These are phyloP conservation scores for Dactylonectria estremocensis DNA, from an alignment of 2,329 filamentous ascomycete species.

Conservation along the genomic window DNA sequence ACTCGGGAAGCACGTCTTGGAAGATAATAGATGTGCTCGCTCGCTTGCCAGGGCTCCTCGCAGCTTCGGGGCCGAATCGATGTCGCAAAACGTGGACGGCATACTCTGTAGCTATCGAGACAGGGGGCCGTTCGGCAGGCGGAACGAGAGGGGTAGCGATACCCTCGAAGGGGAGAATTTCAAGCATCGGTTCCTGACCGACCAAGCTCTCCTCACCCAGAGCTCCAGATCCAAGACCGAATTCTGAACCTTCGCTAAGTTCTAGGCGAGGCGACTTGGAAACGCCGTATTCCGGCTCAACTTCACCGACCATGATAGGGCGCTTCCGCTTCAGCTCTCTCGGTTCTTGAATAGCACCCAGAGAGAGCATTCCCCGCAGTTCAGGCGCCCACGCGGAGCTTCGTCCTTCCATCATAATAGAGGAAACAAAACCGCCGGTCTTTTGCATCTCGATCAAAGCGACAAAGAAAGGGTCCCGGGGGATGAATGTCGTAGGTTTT, in stretches of 20 bases:
- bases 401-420: conserved; percentile 85
- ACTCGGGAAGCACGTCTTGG: conserved; percentile 90
- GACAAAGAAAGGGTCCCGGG: conserved; percentile 88
- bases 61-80: conserved; percentile 82
- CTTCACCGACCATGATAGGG: conserved; percentile 87
- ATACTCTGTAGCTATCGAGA: conserved; percentile 95
- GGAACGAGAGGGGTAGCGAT: conserved; percentile 83
- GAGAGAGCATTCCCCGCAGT: conserved; percentile 89
- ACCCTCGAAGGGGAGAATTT: conserved; percentile 83
- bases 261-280: conserved; percentile 80
- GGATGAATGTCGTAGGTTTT: conserved; percentile 85
- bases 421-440: conserved; percentile 90
- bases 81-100: conserved; percentile 96
- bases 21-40: conserved; percentile 86
- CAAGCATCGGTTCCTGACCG: conserved; percentile 74
- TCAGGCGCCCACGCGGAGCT: conserved; percentile 91
- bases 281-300: conserved; percentile 76
- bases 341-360: conserved; percentile 83
- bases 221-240: conserved; percentile 60
- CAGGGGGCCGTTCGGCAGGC: conserved; percentile 86
- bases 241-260: conserved; percentile 78
- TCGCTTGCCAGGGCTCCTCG: conserved; percentile 78
- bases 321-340: conserved; percentile 94
- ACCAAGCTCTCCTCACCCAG: conserved; percentile 68
- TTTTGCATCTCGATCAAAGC: conserved; percentile 94